Conservation (phyloP, 2,329 filamentous ascomycete genomes). For the Seiridium unicorne region DNA sequence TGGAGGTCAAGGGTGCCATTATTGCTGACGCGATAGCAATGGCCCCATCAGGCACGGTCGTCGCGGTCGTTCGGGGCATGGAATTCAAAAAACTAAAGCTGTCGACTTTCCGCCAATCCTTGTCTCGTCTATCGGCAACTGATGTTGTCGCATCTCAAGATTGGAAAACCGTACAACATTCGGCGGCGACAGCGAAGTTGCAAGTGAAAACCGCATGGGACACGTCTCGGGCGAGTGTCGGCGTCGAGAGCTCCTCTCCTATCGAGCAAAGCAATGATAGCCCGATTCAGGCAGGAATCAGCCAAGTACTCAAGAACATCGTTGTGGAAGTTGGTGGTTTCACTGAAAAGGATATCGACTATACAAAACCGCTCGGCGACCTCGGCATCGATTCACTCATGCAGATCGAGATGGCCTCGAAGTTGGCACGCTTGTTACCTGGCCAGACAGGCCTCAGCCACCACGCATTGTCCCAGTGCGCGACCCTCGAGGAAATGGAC, state of each 20-base stretch:
- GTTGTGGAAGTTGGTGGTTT: conserved; percentile 7
- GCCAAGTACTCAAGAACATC: conserved; percentile 2
- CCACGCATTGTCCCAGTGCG: conserved; percentile 6
- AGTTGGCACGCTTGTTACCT: conserved; percentile 1
- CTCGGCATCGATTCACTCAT: conserved; percentile 9
- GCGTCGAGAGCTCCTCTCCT: neutral
- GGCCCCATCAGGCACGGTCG: neutral
- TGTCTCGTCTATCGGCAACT: neutral
- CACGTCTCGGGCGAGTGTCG: neutral
- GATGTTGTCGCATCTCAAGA: neutral
- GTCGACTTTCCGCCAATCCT: conserved; percentile 1
- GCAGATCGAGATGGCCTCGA: conserved; percentile 8
- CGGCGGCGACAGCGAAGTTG: neutral
- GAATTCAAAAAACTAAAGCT: conserved; percentile 6
- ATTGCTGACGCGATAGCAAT: conserved; percentile 8
- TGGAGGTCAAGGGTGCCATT: conserved; percentile 7
- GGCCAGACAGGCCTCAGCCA: conserved; percentile 5
- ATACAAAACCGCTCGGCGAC: conserved; percentile 3
- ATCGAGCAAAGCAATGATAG: neutral
- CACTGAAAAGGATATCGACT: conserved; percentile 6
- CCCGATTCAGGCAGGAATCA: neutral
- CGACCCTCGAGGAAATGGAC: conserved; percentile 3
- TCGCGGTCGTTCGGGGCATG: conserved; percentile 5
- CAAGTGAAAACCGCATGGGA: neutral
- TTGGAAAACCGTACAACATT: neutral